Evolutionary conservation across 495 filamentous ascomycete species (phyloP), one percentile per base, ranked within the genome.

Genomic region (Trichocladium uniseriatum): DNA sequence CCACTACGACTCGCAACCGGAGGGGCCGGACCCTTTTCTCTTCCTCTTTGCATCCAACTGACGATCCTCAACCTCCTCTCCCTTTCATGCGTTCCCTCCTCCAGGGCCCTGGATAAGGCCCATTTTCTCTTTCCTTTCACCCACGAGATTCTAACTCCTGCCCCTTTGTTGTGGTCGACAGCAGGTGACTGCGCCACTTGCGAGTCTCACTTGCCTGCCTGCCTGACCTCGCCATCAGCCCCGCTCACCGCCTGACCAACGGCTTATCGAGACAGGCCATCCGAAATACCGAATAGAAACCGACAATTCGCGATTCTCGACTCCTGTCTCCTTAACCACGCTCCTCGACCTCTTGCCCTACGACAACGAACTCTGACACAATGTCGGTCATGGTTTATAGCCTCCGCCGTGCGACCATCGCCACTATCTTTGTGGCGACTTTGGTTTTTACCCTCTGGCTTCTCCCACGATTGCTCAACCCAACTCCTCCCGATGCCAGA

Each of bases 391-490:
- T 57, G 49, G 65, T 71, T 39, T 68, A 62, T 56, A 54, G 60
- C 52, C 38, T 72, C 27, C 69, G 62, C 14, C 64, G 67, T 29
- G 43, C 62, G 42, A 60, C 61, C 34, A 60, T 68, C 39, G 58
- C 53, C 39, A 53, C 51, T 24, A 34, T 53, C 48, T 43, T 54
- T 42, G 22, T 73, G 31, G 41, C 52, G 15, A 34, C 57, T 22
- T 8, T 71, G 51, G 42, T 71, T 37, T 63, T 73, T 48, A 4
- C 66, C 31, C 32, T 63, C 20, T 66, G 67, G 42, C 47, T 48
- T 21, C 43, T 73, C 3, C 71, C 72, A 22, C 56, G 53, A 20
- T 28, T 58, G 7, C 65, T 76, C 45, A 70, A 74, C 34, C 72
- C 72, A n/a, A 66, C 67, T 3, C 59, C 58, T 3, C 69, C 67